A percentile compares a stretch with the other conserved stretches of the same genome.
Conservation (phyloP, 495 filamentous ascomycete genomes). For the Cenococcum geophilum region DNA sequence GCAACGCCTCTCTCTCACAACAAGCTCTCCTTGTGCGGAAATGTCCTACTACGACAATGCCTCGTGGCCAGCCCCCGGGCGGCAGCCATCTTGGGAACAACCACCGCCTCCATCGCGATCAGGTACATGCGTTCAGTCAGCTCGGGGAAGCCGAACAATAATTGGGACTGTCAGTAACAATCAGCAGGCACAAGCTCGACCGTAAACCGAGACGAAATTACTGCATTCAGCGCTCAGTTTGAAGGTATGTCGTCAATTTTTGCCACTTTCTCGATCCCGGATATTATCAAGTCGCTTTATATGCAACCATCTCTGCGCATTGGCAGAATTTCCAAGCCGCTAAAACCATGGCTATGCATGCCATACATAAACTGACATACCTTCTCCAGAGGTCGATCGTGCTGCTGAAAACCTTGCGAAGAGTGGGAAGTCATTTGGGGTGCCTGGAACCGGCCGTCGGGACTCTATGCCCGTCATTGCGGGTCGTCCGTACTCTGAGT, state of each 20-base stretch:
- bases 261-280: background rate
- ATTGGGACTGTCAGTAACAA: constrained; percentile 29
- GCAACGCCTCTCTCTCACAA: constrained; percentile 10
- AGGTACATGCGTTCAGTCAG: constrained; percentile 48
- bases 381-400: constrained; percentile 76
- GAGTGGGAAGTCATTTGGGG: constrained; percentile 85
- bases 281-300: too few species aligned
- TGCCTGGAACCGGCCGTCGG: constrained; percentile 57
- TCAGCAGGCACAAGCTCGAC: constrained; percentile 60
- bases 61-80: constrained; percentile 62
- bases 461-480: constrained; percentile 74
- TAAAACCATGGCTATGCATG: background rate
- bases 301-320: background rate
- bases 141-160: background rate
- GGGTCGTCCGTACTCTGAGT: constrained; percentile 50
- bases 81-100: constrained; percentile 73
- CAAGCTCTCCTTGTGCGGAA: constrained; percentile 13
- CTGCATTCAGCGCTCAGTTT: constrained; percentile 82
- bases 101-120: constrained; percentile 81
- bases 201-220: constrained; percentile 59
- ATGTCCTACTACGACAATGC: constrained; percentile 93
- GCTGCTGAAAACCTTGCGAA: constrained; percentile 92
- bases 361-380: constrained; percentile 8
- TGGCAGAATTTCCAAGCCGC: background rate
- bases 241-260: constrained; percentile 64